phyloP scores from a whole-genome alignment of 345 rosid genomes.

The Chamaenerion angustifolium region DNA sequence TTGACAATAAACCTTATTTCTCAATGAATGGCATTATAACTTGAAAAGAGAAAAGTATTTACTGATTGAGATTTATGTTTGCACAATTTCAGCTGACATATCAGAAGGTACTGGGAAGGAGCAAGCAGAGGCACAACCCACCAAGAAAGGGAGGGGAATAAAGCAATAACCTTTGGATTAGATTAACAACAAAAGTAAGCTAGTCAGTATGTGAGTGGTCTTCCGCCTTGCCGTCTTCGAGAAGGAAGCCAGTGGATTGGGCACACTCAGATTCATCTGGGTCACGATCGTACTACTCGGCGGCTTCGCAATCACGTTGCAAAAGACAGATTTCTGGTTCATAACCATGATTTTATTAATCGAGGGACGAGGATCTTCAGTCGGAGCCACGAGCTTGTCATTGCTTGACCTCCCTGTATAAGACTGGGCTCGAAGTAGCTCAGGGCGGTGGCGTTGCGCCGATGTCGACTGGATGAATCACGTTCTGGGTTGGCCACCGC shows the following conservation, averaged over 20 bases:
- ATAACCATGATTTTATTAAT: too few species aligned
- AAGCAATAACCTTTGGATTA: slow-evolving; percentile 3
- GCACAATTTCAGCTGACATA: slow-evolving; percentile 17
- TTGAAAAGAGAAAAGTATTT: not conserved
- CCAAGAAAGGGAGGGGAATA: slow-evolving; percentile 29
- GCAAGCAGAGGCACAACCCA: slow-evolving; percentile 18
- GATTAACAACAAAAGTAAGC: not conserved
- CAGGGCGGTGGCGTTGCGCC: slow-evolving; percentile 15
- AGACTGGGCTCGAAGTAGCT: slow-evolving; percentile 14
- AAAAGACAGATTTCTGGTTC: too few species aligned
- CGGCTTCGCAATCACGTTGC: too few species aligned
- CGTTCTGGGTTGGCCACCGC: slow-evolving; percentile 15
- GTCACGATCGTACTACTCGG: too few species aligned
- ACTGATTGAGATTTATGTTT: not conserved
- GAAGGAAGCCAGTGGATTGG: too few species aligned
- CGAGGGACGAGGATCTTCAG: too few species aligned
- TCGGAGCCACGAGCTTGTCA: too few species aligned
- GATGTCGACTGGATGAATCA: slow-evolving; percentile 34
- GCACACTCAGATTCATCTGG: too few species aligned
- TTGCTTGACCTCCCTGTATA: slow-evolving; percentile 35
- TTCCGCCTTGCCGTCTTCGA: too few species aligned
- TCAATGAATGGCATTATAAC: not conserved
- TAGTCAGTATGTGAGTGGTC: not conserved
- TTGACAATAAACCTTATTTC: not conserved
- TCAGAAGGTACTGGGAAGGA: slow-evolving; percentile 24